phyloP scores from a whole-genome alignment of 805 yeast species.

The Brettanomyces custersianus region DNA sequence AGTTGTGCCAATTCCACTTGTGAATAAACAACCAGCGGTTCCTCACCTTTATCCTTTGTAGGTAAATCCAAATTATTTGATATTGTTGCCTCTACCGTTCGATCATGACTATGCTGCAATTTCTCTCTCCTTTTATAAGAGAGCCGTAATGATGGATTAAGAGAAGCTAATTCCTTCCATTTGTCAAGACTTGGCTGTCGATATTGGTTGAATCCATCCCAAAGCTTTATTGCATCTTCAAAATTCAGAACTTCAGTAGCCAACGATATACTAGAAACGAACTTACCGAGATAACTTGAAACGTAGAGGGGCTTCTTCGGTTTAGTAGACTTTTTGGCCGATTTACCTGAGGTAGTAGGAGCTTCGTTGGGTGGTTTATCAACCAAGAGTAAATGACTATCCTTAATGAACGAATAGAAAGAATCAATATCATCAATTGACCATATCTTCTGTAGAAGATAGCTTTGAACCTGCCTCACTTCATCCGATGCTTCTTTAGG shows the following conservation, averaged over 20 bases:
- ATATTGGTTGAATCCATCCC: constrained; percentile 32
- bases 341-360: constrained; percentile 13
- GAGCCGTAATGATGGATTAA: no score
- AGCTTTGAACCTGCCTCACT: constrained; percentile 16
- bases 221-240: constrained; percentile 34
- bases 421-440: constrained; percentile 38
- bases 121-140: no score
- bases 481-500: background rate
- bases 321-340: constrained; percentile 3
- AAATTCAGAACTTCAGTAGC: constrained; percentile 37
- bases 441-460: constrained; percentile 35
- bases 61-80: background rate
- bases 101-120: background rate
- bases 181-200: constrained; percentile 20
- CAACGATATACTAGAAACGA: constrained; percentile 30
- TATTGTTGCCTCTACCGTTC: background rate
- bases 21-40: constrained; percentile 19
- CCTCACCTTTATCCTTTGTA: background rate
- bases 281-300: constrained; percentile 37
- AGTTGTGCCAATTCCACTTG: constrained; percentile 42
- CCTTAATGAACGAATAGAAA: constrained; percentile 30
- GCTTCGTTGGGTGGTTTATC: constrained; percentile 14
- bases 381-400: constrained; percentile 24
- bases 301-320: constrained; percentile 23
- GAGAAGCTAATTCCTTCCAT: constrained; percentile 8